Conservation (phyloP, 2,329 filamentous ascomycete genomes). For the Penicillium sp. region DNA sequence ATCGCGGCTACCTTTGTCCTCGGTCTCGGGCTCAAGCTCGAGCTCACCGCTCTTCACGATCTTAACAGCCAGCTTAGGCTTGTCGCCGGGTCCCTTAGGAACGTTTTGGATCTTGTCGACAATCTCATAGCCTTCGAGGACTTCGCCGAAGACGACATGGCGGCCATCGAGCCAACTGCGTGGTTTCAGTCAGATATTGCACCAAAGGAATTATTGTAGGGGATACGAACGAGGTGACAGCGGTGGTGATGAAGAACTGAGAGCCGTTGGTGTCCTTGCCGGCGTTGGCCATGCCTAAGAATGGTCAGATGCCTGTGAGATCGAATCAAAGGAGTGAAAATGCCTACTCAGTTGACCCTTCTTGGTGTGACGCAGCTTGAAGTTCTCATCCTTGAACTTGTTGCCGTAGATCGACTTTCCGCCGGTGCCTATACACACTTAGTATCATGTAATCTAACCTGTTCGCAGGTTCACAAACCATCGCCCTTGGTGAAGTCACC, state of each 20-base stretch:
- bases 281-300: constrained; percentile 62
- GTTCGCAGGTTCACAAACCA: constrained; percentile 36
- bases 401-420: constrained; percentile 68
- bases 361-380: constrained; percentile 68
- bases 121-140: constrained; percentile 66
- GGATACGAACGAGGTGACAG: constrained; percentile 50
- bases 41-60: constrained; percentile 67
- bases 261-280: constrained; percentile 65
- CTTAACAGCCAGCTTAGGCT: constrained; percentile 59
- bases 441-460: constrained; percentile 2
- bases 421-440: constrained; percentile 54
- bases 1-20: constrained; percentile 63
- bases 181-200: constrained; percentile 9
- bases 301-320: not conserved
- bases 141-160: constrained; percentile 69
- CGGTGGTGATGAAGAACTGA: constrained; percentile 68
- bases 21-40: constrained; percentile 48
- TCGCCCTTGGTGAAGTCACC: constrained; percentile 67
- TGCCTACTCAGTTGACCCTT: constrained; percentile 58
- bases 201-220: not conserved
- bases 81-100: constrained; percentile 57
- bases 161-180: constrained; percentile 60
- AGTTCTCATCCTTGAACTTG: constrained; percentile 70
- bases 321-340: not conserved
- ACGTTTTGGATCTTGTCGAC: constrained; percentile 66